Evolutionary conservation across 257 asterid genomes (phyloP).

Genomic region (Dorcoceras hygrometricum): DNA sequence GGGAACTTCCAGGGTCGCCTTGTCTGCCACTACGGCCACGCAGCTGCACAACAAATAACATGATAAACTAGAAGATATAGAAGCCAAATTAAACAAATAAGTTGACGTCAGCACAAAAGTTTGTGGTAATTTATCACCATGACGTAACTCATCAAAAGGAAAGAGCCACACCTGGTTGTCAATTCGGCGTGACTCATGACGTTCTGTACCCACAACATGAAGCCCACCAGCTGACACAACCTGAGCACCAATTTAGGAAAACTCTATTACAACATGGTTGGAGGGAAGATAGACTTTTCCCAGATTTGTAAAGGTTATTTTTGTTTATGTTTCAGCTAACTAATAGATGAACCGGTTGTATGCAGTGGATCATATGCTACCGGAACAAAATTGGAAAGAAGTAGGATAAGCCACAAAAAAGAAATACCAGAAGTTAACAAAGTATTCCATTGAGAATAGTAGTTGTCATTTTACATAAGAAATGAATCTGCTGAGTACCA

Average conservation of each 20-base stretch:
- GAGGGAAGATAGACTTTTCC: slow-evolving; percentile 8
- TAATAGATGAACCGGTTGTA: neutral
- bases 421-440: neutral
- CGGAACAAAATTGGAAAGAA: neutral
- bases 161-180: slow-evolving; percentile 78
- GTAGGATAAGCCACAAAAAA: neutral
- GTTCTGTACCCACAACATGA: slow-evolving; percentile 97
- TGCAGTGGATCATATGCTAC: slow-evolving; percentile 12
- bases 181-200: slow-evolving; percentile 98
- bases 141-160: slow-evolving; percentile 22
- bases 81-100: slow-evolving; percentile 20
- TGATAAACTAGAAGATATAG: slow-evolving; percentile 23
- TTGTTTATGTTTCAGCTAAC: slow-evolving; percentile 2
- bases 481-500: slow-evolving; percentile 19
- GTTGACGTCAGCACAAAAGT: slow-evolving; percentile 12
- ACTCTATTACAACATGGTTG: slow-evolving; percentile 3
- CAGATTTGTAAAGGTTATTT: slow-evolving; percentile 1
- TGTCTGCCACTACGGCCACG: slow-evolving; percentile 99
- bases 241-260: slow-evolving; percentile 37
- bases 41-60: slow-evolving; percentile 50
- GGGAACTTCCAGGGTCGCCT: slow-evolving; percentile 99
- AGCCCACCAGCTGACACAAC: slow-evolving; percentile 93
- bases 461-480: slow-evolving; percentile 7
- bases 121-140: slow-evolving; percentile 21
- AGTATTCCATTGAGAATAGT: slow-evolving; percentile 7